These are phyloP conservation scores for Trifolium pratense DNA, from an alignment of 306 rosid genomes.

Conservation along the genomic window DNA sequence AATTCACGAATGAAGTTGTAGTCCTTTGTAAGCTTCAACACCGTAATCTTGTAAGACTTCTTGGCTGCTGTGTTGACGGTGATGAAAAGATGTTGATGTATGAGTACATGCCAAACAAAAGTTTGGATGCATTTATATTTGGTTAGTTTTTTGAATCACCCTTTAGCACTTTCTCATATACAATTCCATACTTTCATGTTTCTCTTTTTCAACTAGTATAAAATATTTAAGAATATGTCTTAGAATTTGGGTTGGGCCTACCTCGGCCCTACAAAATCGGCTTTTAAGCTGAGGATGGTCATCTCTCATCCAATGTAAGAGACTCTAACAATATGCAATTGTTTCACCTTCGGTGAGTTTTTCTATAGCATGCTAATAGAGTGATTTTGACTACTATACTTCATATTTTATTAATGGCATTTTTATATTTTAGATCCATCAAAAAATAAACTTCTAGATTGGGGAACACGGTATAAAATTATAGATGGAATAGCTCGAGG, in stretches of 20 bases:
- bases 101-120: conserved; percentile 52
- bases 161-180: neutral
- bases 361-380: neutral
- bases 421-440: neutral
- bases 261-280: too few relatives aligned
- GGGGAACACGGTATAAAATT: neutral
- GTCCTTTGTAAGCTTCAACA: conserved; percentile 41
- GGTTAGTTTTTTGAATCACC: conserved; percentile 35
- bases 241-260: too few relatives aligned
- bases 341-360: neutral
- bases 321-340: too few relatives aligned
- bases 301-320: neutral
- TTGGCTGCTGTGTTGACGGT: conserved; percentile 42
- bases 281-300: too few relatives aligned
- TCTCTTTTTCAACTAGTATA: neutral
- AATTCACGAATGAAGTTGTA: conserved; percentile 38
- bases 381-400: neutral
- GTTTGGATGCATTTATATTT: conserved; percentile 39
- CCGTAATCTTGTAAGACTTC: conserved; percentile 47
- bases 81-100: conserved; percentile 50
- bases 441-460: neutral
- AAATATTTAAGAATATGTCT: neutral
- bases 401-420: neutral
- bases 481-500: neutral
- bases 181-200: neutral